A percentile compares a stretch with the other conserved stretches of the same genome.
Evolutionary conservation across 148 eudicot species (phyloP).

Genomic region (Pharnaceum exiguum): DNA sequence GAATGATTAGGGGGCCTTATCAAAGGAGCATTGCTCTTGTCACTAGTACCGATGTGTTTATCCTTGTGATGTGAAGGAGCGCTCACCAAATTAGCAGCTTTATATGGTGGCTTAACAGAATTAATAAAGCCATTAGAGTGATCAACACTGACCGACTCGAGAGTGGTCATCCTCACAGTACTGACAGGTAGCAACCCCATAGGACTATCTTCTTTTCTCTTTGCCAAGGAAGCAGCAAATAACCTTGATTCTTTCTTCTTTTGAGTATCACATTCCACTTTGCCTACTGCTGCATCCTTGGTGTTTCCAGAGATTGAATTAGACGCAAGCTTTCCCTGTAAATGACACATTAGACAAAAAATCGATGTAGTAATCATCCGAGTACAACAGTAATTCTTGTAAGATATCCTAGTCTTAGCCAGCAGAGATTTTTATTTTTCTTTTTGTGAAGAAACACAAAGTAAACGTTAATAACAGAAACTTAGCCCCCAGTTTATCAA

Average conservation of each 20-base stretch:
- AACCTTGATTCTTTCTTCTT: conserved; percentile 8
- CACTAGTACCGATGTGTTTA: neutral
- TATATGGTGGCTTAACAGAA: conserved; percentile 5
- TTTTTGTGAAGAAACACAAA: too few species aligned
- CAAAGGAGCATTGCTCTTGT: neutral
- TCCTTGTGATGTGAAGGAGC: neutral
- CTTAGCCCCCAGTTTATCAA: too few species aligned
- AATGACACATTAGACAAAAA: neutral
- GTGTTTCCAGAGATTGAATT: neutral
- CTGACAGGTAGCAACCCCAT: neutral
- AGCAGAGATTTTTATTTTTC: too few species aligned
- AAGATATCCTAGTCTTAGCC: too few species aligned
- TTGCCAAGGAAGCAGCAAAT: neutral
- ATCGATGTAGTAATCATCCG: too few species aligned
- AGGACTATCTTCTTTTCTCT: conserved; percentile 2
- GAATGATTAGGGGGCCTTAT: neutral
- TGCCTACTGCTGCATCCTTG: neutral
- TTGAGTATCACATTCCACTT: neutral
- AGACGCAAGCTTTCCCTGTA: conserved; percentile 12
- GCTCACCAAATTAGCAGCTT: conserved; percentile 1
- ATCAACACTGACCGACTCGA: neutral
- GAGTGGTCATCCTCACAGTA: neutral
- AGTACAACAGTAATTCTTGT: too few species aligned
- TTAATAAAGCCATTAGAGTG: neutral
- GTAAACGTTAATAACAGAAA: too few species aligned